Conservation (phyloP, 1,284 basidiomycete genomes). For the Athelia psychrophila region DNA sequence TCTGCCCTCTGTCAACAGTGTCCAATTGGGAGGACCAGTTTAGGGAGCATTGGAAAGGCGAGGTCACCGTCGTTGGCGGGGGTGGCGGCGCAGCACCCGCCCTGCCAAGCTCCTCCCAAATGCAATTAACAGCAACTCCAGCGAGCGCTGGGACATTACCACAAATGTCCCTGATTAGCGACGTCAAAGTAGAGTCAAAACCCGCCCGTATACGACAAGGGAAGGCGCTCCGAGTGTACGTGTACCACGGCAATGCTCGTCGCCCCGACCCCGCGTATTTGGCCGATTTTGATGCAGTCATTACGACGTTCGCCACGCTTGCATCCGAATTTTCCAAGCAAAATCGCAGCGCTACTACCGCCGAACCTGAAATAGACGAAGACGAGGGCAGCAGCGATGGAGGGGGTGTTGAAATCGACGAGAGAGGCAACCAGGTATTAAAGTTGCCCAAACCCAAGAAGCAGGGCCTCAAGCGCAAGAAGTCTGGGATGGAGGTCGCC, state of each 20-base stretch:
- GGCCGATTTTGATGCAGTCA: conserved; percentile 94
- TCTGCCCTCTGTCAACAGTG: conserved; percentile 96
- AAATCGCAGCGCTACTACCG: conserved; percentile 53
- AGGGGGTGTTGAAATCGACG: conserved; percentile 65
- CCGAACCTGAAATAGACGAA: conserved; percentile 65
- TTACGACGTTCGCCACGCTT: conserved; percentile 96
- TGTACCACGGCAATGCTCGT: conserved; percentile 95
- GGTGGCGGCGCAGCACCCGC: conserved; percentile 39
- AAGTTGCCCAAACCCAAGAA: conserved; percentile 59
- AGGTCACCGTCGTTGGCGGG: conserved; percentile 81
- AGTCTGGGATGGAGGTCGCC: conserved; percentile 61
- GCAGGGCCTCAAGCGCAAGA: conserved; percentile 64
- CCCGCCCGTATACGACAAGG: conserved; percentile 43
- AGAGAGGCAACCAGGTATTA: conserved; percentile 59
- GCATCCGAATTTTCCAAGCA: conserved; percentile 96
- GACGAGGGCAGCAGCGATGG: conserved; percentile 71
- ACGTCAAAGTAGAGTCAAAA: conserved; percentile 29
- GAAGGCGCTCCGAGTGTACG: conserved; percentile 77
- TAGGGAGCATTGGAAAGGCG: conserved; percentile 90
- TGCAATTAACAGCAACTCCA: conserved; percentile 19
- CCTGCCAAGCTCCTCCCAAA: conserved; percentile 20
- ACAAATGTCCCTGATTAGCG: conserved; percentile 19
- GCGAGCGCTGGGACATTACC: conserved; percentile 15
- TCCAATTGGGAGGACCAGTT: conserved; percentile 99
- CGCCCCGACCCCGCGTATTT: conserved; percentile 82